Evolutionary conservation across 257 asterid species (phyloP).

Genomic region (Petrea volubilis): DNA sequence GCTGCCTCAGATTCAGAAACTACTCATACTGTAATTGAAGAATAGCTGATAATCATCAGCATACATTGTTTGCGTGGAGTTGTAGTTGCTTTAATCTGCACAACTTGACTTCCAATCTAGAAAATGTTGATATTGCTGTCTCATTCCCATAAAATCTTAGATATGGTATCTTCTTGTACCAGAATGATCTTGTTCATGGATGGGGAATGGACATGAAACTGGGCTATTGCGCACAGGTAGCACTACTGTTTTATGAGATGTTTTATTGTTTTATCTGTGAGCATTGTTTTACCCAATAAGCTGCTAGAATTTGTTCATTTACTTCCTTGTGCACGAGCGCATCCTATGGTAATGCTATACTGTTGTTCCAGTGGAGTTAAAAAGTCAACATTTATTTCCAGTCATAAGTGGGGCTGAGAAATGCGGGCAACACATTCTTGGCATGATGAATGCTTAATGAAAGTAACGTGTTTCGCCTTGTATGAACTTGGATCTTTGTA

Average conservation of each 20-base stretch:
- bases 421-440: background rate
- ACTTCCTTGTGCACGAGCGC: no score
- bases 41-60: background rate
- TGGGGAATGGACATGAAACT: slow-evolving; percentile 99
- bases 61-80: slow-evolving; percentile 9
- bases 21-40: background rate
- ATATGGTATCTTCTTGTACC: slow-evolving; percentile 28
- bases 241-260: background rate
- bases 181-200: slow-evolving; percentile 98
- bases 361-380: background rate
- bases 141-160: slow-evolving; percentile 13
- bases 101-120: background rate
- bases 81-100: background rate
- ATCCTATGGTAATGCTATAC: background rate
- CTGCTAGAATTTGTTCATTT: background rate
- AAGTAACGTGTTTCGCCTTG: background rate
- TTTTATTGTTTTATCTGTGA: background rate
- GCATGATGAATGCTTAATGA: background rate
- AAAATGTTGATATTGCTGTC: slow-evolving; percentile 9
- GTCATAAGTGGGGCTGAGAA: background rate
- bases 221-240: slow-evolving; percentile 91
- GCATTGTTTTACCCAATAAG: background rate
- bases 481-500: slow-evolving; percentile 24
- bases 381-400: no score
- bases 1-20: slow-evolving; percentile 1